phyloP scores from a whole-genome alignment of 345 rosid genomes.

The Brassica juncea region DNA sequence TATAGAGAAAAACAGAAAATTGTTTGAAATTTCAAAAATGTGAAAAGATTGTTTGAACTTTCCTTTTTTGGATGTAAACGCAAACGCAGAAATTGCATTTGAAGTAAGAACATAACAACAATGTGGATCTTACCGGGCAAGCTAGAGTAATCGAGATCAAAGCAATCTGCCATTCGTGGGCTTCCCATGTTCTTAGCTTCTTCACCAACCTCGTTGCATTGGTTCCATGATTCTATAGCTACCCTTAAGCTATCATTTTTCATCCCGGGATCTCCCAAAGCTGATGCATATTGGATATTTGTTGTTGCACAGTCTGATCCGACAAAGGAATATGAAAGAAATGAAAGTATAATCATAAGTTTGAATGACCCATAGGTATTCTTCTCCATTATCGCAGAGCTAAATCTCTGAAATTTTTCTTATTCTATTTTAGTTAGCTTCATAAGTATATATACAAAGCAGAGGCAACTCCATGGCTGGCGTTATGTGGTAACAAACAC shows the following conservation, averaged over 20 bases:
- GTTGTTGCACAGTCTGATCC: conserved; percentile 8
- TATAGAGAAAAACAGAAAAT: background rate
- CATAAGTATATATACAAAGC: conserved; percentile 11
- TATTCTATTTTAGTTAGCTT: background rate
- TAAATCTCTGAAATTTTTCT: background rate
- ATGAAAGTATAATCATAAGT: conserved; percentile 22
- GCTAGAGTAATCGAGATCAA: conserved; percentile 46
- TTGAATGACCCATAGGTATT: background rate
- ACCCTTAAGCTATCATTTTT: conserved; percentile 53
- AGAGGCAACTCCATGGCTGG: background rate
- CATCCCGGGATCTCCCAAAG: conserved; percentile 46
- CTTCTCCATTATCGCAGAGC: conserved; percentile 26
- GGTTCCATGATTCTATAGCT: conserved; percentile 72
- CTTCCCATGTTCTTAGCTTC: conserved; percentile 66
- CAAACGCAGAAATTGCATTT: background rate
- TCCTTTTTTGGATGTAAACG: background rate
- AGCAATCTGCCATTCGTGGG: conserved; percentile 81
- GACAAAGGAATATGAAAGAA: conserved; percentile 27
- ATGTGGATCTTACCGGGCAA: conserved; percentile 28
- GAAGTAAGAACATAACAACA: conserved; percentile 16
- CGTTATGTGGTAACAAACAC: background rate
- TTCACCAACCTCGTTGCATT: conserved; percentile 71
- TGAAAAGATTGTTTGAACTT: background rate
- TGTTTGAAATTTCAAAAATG: background rate
- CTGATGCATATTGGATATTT: conserved; percentile 16